phyloP scores from a whole-genome alignment of 2,329 filamentous ascomycete species.

The Xylogone sp. region DNA sequence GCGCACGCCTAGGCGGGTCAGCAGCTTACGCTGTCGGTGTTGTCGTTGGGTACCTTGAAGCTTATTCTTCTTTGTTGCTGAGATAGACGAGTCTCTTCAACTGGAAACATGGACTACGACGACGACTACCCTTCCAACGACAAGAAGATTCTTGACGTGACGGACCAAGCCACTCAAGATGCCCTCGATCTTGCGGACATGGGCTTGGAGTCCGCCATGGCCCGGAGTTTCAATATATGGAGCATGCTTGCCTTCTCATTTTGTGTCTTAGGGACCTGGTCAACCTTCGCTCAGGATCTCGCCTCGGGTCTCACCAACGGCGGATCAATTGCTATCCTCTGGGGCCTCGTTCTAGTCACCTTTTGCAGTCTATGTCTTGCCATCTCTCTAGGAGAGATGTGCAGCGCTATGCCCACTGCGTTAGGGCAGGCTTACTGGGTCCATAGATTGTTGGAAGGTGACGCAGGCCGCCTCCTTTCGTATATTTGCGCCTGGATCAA shows the following conservation, averaged over 20 bases:
- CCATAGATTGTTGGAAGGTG: constrained; percentile 35
- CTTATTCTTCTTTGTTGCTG: not conserved
- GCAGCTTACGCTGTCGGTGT: not conserved
- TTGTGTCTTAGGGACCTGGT: constrained; percentile 54
- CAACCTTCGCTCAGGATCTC: constrained; percentile 51
- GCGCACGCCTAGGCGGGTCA: not conserved
- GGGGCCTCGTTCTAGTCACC: constrained; percentile 51
- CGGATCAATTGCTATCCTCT: constrained; percentile 50
- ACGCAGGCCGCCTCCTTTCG: constrained; percentile 43
- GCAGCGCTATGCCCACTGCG: constrained; percentile 56
- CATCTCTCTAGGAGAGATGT: constrained; percentile 51
- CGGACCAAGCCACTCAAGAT: constrained; percentile 34
- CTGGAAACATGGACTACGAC: not conserved
- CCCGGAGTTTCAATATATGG: constrained; percentile 47
- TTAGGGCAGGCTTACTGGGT: constrained; percentile 59
- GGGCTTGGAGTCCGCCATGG: constrained; percentile 38
- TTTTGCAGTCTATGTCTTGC: constrained; percentile 50
- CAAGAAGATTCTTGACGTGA: constrained; percentile 5
- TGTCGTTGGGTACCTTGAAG: not conserved
- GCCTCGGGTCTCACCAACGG: constrained; percentile 50
- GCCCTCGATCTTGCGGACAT: constrained; percentile 35
- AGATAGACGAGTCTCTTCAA: not conserved
- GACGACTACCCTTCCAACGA: not conserved
- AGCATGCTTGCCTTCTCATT: constrained; percentile 56
- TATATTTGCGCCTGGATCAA: constrained; percentile 60